Evolutionary conservation across 2,329 filamentous ascomycete species (phyloP), one percentile per base, ranked within the genome.

Genomic region (Drechslerella coelobrocha): DNA sequence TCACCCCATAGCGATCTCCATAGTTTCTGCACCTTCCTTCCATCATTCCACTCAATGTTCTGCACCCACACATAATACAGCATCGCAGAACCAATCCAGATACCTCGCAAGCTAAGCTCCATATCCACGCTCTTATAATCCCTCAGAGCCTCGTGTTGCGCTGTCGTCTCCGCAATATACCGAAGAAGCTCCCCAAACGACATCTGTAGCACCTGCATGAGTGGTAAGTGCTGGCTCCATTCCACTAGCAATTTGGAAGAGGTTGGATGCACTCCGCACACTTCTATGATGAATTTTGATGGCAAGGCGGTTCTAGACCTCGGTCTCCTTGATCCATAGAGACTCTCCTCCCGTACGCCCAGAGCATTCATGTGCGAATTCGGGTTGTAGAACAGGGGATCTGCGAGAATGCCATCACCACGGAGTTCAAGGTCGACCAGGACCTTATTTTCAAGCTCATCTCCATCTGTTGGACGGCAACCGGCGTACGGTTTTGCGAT

Each of bases 81-180:
- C 29, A 34, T 34, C 29, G 6, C 12, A 34, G n/a, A n/a, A n/a
- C n/a, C n/a, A n/a, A n/a, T n/a, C n/a, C n/a, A n/a, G n/a, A n/a
- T n/a, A n/a, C n/a, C n/a, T n/a, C n/a, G n/a, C n/a, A n/a, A n/a
- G n/a, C 54, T 43, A 29, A 60, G 2, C 19, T 48, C 56, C 45
- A 60, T 60, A 60, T 51, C 41, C 14, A 51, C n/a, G 8, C 9
- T 37, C 27, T 39, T 39, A 41, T 60, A 60, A 10, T 12, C 45
- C 27, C 27, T 27, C 56, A 60, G 39, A 41, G 27, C 50, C 5
- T 51, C 29, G 21, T 57, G n/a, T 27, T 7, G 10, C 8, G 19
- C 34, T 10, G 24, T 21, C 2, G 53, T 34, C 9, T 37, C 56
- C 2, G 45, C 45, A 12, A 26, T 43, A 29, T 50, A 50, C 19